A percentile compares a stretch with the other conserved stretches of the same genome.
Conservation (phyloP, 1,139 yeast genomes). For the Magnusiomyces suaveolens region DNA sequence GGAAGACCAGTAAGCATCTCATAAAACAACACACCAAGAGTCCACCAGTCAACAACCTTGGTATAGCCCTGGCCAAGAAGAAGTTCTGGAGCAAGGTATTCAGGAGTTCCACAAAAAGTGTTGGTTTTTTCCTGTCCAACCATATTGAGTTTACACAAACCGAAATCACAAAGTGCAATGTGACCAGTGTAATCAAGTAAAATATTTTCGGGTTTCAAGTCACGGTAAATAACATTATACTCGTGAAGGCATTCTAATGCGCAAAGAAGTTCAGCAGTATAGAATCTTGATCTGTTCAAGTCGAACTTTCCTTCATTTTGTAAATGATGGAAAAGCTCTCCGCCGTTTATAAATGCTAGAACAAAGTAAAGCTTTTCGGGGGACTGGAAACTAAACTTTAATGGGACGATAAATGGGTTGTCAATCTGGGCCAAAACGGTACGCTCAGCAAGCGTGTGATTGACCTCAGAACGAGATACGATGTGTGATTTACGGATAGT, state of each 20-base stretch:
- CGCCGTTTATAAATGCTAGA: constrained; percentile 89
- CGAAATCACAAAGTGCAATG: constrained; percentile 94
- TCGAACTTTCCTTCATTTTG: constrained; percentile 88
- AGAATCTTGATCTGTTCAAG: constrained; percentile 80
- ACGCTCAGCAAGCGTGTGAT: constrained; percentile 91
- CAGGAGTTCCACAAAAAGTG: constrained; percentile 96
- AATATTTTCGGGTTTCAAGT: constrained; percentile 91
- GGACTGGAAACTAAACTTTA: constrained; percentile 92
- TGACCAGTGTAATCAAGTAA: constrained; percentile 92
- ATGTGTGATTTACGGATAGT: constrained; percentile 90
- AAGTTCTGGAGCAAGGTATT: constrained; percentile 90
- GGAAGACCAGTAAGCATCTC: constrained; percentile 97
- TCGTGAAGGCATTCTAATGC: constrained; percentile 89
- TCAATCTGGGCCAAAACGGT: constrained; percentile 88
- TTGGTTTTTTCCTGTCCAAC: constrained; percentile 76
- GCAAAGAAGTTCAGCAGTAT: constrained; percentile 84
- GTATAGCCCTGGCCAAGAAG: constrained; percentile 89
- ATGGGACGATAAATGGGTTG: constrained; percentile 96
- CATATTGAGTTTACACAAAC: constrained; percentile 92
- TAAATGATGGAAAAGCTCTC: constrained; percentile 88
- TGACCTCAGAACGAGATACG: constrained; percentile 87
- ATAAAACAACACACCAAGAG: constrained; percentile 81
- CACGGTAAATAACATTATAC: constrained; percentile 86
- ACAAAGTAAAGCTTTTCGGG: constrained; percentile 88
- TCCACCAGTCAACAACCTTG: constrained; percentile 97